Conservation (phyloP, 192 early-diverging fungal species). For the Podochytrium sp. region DNA sequence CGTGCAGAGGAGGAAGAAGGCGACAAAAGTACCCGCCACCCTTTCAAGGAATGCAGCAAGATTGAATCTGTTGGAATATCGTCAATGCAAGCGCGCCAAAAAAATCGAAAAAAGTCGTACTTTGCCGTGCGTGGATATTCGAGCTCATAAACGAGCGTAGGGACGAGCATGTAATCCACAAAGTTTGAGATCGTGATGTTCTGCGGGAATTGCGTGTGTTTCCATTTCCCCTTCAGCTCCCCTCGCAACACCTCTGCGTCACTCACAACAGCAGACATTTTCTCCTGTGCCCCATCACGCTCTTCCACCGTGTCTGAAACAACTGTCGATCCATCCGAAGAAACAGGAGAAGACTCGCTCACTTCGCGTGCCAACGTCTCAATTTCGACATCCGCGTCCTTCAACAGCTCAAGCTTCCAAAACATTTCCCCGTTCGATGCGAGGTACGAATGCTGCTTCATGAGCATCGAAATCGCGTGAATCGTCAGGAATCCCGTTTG, state of each 20-base stretch:
- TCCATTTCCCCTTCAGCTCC: slow-evolving; percentile 6
- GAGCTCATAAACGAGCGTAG: slow-evolving; percentile 91
- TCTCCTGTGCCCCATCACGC: not conserved
- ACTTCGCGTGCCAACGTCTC: not conserved
- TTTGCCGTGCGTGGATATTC: slow-evolving; percentile 86
- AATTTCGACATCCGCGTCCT: slow-evolving; percentile 26
- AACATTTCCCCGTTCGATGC: slow-evolving; percentile 74
- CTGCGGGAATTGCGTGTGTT: slow-evolving; percentile 60
- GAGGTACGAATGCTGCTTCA: slow-evolving; percentile 96
- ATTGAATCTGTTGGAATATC: not conserved
- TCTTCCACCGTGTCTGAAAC: not conserved
- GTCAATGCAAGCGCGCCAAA: no score
- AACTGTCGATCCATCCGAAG: not conserved
- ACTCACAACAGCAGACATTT: not conserved
- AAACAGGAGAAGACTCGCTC: not conserved
- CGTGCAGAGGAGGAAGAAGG: slow-evolving; percentile 80
- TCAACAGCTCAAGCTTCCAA: slow-evolving; percentile 23
- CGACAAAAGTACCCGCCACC: slow-evolving; percentile 75
- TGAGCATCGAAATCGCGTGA: slow-evolving; percentile 89
- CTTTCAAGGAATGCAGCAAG: slow-evolving; percentile 64
- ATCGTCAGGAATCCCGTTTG: slow-evolving; percentile 87
- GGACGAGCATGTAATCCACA: slow-evolving; percentile 85
- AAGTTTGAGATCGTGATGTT: slow-evolving; percentile 86
- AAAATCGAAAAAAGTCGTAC: slow-evolving; percentile 56
- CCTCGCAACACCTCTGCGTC: not conserved